Evolutionary conservation across 164 flowering plant genomes (phyloP), one percentile per base, ranked within the genome.

Genomic region (Vitis riparia): DNA sequence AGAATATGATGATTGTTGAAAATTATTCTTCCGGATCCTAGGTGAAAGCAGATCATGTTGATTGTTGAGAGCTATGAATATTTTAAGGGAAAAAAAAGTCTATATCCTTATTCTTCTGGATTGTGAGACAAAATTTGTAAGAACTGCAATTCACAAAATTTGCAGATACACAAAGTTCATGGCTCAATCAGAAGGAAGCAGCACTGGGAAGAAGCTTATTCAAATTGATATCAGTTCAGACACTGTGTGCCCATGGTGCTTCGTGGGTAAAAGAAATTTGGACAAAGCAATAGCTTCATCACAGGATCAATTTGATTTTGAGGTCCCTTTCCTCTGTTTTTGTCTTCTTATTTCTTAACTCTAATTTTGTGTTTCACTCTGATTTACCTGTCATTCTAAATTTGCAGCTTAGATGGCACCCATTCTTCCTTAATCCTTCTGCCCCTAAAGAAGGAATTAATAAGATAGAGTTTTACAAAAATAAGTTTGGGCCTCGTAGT

Each of bases 171-270:
- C 29, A 17, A 74, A 67, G 50, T 68, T 66, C 71, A 88, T 91
- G 97, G 84, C 91, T 70, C 78, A 77, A 51, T 77, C 89, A 68
- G 68, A 12, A 2, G 73, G 70, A 55, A 68, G 47, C 69, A 73
- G 56, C 72, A 15, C 71, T 23, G 86, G 64, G 15, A 93, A 89
- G 87, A 91, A 89, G 84, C 87, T 85, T 59, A 78, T 95, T 61
- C 77, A 44, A 63, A 85, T 95, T 55, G 99, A 95, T 75, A 66
- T 91, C 62, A 90, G 87, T 73, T 82, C 93, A 19, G 99, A 95
- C 75, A 84, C 93, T 0, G 97, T 93, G 17, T 95, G 99, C 66
- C 99, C 98, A 52, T 95, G 98, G 99, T 95, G 99, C 75, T 93
- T 83, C 78, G 97, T 93, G 76, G 99, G 99, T 60, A 90, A 95